Percentiles rank a stretch among this genome's conserved stretches.
Evolutionary conservation across 169 alveolate genomes (phyloP).

Genomic region (Plasmodium adleri): DNA sequence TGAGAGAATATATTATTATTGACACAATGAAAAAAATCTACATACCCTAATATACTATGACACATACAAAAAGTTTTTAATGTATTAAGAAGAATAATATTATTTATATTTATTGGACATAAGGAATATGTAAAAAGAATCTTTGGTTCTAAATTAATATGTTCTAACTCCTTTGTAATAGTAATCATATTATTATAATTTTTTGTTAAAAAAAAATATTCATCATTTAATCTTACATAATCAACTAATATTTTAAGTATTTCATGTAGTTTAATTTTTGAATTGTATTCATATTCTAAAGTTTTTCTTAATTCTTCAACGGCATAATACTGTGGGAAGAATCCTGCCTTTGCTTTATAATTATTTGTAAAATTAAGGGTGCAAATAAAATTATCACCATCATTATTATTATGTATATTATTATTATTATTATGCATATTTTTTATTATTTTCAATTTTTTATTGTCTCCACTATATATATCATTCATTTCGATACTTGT

Average conservation of each 20-base stretch:
- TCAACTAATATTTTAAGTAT: slow-evolving; percentile 37
- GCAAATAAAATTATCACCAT: neutral
- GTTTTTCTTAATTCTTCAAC: slow-evolving; percentile 27
- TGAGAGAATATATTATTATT: slow-evolving; percentile 5
- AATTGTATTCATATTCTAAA: slow-evolving; percentile 54
- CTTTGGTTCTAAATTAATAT: slow-evolving; percentile 6
- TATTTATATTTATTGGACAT: slow-evolving; percentile 44
- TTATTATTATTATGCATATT: neutral
- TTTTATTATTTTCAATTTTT: neutral
- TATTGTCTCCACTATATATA: neutral
- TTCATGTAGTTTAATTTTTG: slow-evolving; percentile 56
- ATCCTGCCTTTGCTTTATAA: slow-evolving; percentile 22
- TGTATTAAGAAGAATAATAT: slow-evolving; percentile 18
- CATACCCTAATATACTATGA: slow-evolving; percentile 58
- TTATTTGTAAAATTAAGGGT: neutral
- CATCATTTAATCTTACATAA: slow-evolving; percentile 41
- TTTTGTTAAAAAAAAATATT: slow-evolving; percentile 54
- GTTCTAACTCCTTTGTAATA: slow-evolving; percentile 39
- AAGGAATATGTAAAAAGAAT: slow-evolving; percentile 41
- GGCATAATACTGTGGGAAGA: slow-evolving; percentile 27
- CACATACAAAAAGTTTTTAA: slow-evolving; percentile 46
- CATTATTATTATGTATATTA: neutral
- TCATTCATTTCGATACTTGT: neutral
- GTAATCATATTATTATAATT: slow-evolving; percentile 60
- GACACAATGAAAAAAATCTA: slow-evolving; percentile 59